Base-by-base conservation (phyloP, 305 asterid genomes). In the Ruellia speciosa region DNA sequence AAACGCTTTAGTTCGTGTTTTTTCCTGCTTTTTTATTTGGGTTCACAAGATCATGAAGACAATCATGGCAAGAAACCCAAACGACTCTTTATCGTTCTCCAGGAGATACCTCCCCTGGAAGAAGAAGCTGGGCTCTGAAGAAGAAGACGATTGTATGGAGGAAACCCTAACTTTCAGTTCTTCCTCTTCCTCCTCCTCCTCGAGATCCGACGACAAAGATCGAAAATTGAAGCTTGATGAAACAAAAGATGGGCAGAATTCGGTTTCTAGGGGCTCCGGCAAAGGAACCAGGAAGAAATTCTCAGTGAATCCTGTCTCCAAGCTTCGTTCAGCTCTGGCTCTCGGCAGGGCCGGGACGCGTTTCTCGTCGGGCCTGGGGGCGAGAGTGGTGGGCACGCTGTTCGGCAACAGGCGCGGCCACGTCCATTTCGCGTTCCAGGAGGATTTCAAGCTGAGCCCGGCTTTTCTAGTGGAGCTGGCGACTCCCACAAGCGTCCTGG, bases 371-470 rank as follows among this genome's bases (percentile, higher is more conserved):
- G 83, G 86, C 35, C 85, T 85, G 4, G 94, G 95, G 5, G 49
- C 81, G 0, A 80, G 77, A 49, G 92, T 86, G 0, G 83, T 86
- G 5, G 95, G 95, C 6, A 92, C 99, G 31, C 87, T 92, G 0
- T 88, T 88, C 60, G 99, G 97, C 0, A 74, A 71, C 74, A 57
- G 97, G 58, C 78, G 95, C 0, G 96, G 99, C 3, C 99, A 77
- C 49, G 97, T 92, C 39, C 93, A 70, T 50, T 81, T 92, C 46
- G 93, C 96, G 0, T 77, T 92, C 39, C 99, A 88, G 35, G 87
- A 82, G 3, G 95, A 86, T 46, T 81, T 80, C 58, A 82, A 72
- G 56, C 63, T 51, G 31, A 54, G 52, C 28, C 99, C 97, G 9
- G 83, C 83, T 0, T 88, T 92, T 18, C 60, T 92, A 0, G 95